A percentile compares a stretch with the other conserved stretches of the same genome.
Evolutionary conservation across 202 grass and related monocot species (phyloP).

Genomic region (Schoenoplectus tabernaemontani): DNA sequence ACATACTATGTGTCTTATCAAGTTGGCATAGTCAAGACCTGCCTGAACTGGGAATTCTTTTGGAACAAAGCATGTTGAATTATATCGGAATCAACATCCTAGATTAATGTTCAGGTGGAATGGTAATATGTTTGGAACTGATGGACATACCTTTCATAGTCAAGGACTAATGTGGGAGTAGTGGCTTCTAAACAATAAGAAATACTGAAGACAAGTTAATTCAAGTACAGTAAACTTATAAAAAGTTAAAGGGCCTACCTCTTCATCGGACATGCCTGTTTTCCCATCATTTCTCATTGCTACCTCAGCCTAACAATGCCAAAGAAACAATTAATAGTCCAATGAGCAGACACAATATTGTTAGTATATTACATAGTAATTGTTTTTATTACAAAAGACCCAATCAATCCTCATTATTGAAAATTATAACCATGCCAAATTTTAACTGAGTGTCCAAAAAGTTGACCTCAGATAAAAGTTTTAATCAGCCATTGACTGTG

Average conservation of each 20-base stretch:
- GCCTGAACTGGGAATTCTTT: background rate
- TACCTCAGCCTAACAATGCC: slow-evolving; percentile 59
- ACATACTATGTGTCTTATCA: background rate
- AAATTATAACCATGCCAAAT: background rate
- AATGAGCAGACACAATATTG: background rate
- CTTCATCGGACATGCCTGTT: slow-evolving; percentile 89
- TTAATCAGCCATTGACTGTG: background rate
- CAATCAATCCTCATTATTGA: slow-evolving; percentile 1
- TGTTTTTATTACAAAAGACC: background rate
- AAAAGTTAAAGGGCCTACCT: slow-evolving; percentile 40
- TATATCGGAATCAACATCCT: background rate
- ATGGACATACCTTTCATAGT: background rate
- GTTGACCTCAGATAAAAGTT: background rate
- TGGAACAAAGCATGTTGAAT: background rate
- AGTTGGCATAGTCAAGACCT: background rate
- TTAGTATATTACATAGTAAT: background rate
- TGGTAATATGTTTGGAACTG: background rate
- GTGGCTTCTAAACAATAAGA: too few species aligned
- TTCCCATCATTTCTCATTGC: slow-evolving; percentile 94
- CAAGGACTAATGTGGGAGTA: background rate
- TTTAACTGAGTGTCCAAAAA: background rate
- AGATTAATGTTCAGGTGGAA: background rate
- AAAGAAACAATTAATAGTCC: slow-evolving; percentile 9
- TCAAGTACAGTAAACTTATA: background rate
- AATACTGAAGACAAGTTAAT: background rate